Base-by-base conservation (phyloP, 257 asterid species). In the Fraxinus anomala region DNA sequence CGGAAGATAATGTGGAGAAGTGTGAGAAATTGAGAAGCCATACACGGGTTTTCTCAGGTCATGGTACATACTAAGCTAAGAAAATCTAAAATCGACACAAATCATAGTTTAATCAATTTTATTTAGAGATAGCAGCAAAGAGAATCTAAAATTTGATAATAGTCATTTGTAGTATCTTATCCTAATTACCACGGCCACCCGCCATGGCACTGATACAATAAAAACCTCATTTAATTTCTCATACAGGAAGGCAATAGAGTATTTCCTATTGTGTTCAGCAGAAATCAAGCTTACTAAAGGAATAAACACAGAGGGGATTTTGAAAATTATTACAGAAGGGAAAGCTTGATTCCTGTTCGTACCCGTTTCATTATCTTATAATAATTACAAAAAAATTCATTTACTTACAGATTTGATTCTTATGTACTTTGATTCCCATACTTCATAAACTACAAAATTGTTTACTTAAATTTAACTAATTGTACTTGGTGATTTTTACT, bases 71-170 rank as follows among this genome's bases (percentile, higher is more conserved):
- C 28, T 26, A 26, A 26, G 28, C 28, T 26, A 26, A 26, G 28
- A 26, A 26, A 26, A 26, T 26, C 28, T 26, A 26, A 72, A 81
- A 73, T 78, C 83, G 79, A 24, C 77, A 72, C 28, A 75, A 74
- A 39, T 42, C 78, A 74, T 54, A 74, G 66, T 51, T 28, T 26
- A 76, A 61, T 34, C 34, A 72, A 69, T 56, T n/a, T 51, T 21
- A 47, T 33, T 36, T 11, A 56, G 70, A 56, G 21, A 70, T 17
- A 72, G 19, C 59, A 73, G 40, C 51, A 69, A 80, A 59, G 24
- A 59, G 21, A 21, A 21, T 59, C 28, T n/a, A 59, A 59, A 59
- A n/a, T n/a, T n/a, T 59, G 12, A 59, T 6, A 59, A 59, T 59
- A 21, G 30, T 59, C 67, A 21, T 5, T 59, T 9, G 12, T 21